Conservation (phyloP, 2,329 filamentous ascomycete genomes). For the Aureobasidium leucospermi region DNA sequence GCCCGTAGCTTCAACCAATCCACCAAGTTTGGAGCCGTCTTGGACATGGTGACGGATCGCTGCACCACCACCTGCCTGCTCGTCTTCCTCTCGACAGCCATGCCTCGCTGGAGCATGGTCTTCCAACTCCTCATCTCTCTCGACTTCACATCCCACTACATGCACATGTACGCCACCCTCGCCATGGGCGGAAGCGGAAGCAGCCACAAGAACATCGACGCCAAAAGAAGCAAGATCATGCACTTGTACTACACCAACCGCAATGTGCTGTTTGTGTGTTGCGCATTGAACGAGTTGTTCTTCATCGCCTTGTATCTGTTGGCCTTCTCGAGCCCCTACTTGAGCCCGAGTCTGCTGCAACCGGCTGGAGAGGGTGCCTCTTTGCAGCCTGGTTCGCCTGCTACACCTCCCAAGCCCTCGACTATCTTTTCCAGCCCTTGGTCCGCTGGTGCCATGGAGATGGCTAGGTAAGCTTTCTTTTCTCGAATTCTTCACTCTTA, state of each 20-base stretch:
- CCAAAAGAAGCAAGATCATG: constrained; percentile 76
- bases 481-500: background rate
- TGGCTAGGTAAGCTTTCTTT: constrained; percentile 52
- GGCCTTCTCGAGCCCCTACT: constrained; percentile 84
- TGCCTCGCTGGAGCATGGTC: constrained; percentile 84
- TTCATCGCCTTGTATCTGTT: constrained; percentile 98
- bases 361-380: constrained; percentile 41
- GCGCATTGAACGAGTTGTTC: constrained; percentile 87
- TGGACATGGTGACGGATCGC: constrained; percentile 99
- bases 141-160: constrained; percentile 92
- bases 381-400: constrained; percentile 57
- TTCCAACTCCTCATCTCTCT: constrained; percentile 90
- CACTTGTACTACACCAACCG: constrained; percentile 97
- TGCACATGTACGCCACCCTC: constrained; percentile 96
- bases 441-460: constrained; percentile 84
- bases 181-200: constrained; percentile 71
- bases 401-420: constrained; percentile 55
- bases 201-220: constrained; percentile 91
- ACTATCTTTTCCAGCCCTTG: constrained; percentile 82
- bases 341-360: constrained; percentile 74
- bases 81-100: constrained; percentile 88
- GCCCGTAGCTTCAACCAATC: constrained; percentile 81
- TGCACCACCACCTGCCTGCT: constrained; percentile 93
- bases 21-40: constrained; percentile 87
- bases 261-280: constrained; percentile 87